A percentile compares a stretch with the other conserved stretches of the same genome.
Conservation (phyloP, 257 asterid species). For the Nicotiana tomentosiformis region DNA sequence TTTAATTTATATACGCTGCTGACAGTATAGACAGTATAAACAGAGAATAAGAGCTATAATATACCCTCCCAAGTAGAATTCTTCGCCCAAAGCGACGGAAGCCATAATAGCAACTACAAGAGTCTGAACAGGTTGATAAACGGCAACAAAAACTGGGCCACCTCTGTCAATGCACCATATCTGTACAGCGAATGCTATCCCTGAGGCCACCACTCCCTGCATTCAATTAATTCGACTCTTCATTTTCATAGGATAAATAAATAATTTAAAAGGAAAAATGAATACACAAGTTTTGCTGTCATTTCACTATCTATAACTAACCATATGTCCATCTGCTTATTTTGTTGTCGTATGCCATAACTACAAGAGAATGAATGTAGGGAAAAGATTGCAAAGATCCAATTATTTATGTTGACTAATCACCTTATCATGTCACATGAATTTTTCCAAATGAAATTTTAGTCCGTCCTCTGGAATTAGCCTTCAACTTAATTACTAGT, state of each 20-base stretch:
- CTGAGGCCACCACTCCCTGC: slow-evolving; percentile 99
- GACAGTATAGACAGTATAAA: not conserved
- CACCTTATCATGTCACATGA: not conserved
- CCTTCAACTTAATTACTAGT: not conserved
- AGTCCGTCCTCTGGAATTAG: not conserved
- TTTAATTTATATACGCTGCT: not conserved
- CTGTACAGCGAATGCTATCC: slow-evolving; percentile 99
- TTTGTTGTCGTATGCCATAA: not conserved
- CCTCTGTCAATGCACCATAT: slow-evolving; percentile 99
- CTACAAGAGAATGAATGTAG: not conserved
- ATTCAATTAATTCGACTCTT: slow-evolving; percentile 11
- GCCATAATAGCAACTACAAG: slow-evolving; percentile 91
- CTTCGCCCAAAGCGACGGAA: slow-evolving; percentile 69
- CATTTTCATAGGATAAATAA: not conserved
- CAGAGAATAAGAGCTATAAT: not conserved
- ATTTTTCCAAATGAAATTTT: not conserved
- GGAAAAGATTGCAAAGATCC: not conserved
- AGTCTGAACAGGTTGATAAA: slow-evolving; percentile 98
- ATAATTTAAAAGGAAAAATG: not conserved
- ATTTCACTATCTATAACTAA: slow-evolving; percentile 20
- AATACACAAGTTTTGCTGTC: slow-evolving; percentile 5
- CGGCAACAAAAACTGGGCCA: slow-evolving; percentile 98
- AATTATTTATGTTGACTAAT: not conserved
- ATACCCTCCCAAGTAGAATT: slow-evolving; percentile 95
- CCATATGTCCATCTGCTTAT: slow-evolving; percentile 13